A percentile compares a stretch with the other conserved stretches of the same genome.
Evolutionary conservation across 2,329 filamentous ascomycete species (phyloP).

Genomic region (Venturia pyrina): DNA sequence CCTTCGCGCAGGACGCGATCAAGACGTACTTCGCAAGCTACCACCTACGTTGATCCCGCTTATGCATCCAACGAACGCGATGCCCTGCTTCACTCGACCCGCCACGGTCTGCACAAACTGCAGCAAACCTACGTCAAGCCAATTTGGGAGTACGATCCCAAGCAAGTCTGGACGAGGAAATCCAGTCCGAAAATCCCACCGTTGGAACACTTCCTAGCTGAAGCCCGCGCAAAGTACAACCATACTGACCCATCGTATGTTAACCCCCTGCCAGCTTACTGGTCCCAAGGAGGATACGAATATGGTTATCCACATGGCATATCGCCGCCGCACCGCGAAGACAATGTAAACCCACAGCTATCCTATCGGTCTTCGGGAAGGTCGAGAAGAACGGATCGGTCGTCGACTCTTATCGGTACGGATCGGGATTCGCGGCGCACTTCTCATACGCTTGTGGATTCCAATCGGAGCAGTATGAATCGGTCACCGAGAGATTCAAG

Average conservation of each 20-base stretch:
- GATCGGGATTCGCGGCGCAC: neutral
- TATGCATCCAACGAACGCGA: neutral
- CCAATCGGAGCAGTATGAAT: neutral
- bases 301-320: neutral
- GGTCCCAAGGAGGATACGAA: neutral
- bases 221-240: slow-evolving; percentile 1
- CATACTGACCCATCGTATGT: neutral
- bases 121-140: slow-evolving; percentile 4
- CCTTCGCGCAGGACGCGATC: neutral
- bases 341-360: neutral
- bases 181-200: neutral
- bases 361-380: neutral
- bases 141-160: slow-evolving; percentile 2
- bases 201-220: neutral
- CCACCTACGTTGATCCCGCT: slow-evolving; percentile 1
- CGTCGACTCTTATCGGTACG: neutral
- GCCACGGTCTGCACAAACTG: neutral
- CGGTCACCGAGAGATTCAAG: neutral
- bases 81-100: neutral
- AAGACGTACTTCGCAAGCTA: slow-evolving; percentile 5
- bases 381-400: neutral
- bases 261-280: neutral
- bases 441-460: neutral
- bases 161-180: slow-evolving; percentile 1
- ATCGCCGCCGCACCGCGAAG: slow-evolving; percentile 1